Percentiles rank a stretch among this genome's conserved stretches.
These are phyloP conservation scores for Acidomyces sp. DNA, from an alignment of 495 filamentous ascomycete species.

Conservation along the genomic window DNA sequence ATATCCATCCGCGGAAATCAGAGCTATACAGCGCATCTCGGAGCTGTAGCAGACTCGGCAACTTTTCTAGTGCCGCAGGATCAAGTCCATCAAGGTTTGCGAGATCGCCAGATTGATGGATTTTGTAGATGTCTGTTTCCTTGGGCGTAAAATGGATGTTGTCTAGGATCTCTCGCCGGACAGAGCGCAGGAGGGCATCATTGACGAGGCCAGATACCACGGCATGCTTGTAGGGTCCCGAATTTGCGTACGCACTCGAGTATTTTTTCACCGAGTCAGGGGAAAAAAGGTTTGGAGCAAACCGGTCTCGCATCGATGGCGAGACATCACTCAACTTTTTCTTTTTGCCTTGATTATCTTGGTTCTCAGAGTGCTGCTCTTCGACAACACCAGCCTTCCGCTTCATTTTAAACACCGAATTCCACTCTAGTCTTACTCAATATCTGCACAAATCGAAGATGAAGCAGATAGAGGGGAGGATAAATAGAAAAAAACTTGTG, in stretches of 20 bases:
- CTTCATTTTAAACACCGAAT: no score
- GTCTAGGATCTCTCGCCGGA: constrained; percentile 75
- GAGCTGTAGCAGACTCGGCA: constrained; percentile 74
- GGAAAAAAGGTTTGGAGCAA: constrained; percentile 68
- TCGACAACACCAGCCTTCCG: constrained; percentile 37
- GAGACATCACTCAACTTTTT: constrained; percentile 43
- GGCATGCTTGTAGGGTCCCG: constrained; percentile 76
- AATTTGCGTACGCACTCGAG: constrained; percentile 53
- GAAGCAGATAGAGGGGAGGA: no score
- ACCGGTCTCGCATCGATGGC: constrained; percentile 37
- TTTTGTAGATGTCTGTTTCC: constrained; percentile 99
- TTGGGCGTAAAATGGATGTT: constrained; percentile 94
- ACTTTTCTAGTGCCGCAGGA: constrained; percentile 59
- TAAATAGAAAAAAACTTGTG: no score
- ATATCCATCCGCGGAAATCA: constrained; percentile 76
- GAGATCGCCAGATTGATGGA: constrained; percentile 94
- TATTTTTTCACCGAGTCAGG: constrained; percentile 52
- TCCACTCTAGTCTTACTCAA: no score
- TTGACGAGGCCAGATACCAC: constrained; percentile 73
- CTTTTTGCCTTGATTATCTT: constrained; percentile 31
- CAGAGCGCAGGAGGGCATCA: constrained; percentile 64
- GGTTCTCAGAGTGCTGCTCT: no score
- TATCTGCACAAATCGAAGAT: no score
- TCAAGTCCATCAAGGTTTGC: constrained; percentile 93
- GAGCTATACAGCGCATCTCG: constrained; percentile 88